phyloP scores from a whole-genome alignment of 192 early-diverging fungal species.

The Backusella tuberculispora region DNA sequence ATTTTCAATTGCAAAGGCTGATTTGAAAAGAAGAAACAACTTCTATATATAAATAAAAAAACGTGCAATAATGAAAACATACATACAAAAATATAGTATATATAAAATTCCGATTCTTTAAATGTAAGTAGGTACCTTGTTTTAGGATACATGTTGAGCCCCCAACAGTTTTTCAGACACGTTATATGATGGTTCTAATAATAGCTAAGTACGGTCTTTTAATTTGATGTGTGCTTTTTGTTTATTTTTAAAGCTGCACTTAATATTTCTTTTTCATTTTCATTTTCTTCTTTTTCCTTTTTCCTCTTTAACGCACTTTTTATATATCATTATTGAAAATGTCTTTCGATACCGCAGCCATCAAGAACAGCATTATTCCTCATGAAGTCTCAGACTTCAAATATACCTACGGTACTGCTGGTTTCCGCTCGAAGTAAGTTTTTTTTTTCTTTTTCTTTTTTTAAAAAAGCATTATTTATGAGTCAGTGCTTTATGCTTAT shows the following conservation, averaged over 20 bases:
- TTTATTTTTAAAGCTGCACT: neutral
- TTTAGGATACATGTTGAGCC: no score
- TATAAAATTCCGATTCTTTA: no score
- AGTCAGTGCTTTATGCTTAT: neutral
- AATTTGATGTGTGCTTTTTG: neutral
- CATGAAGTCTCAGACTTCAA: conserved; percentile 24
- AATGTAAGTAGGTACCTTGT: no score
- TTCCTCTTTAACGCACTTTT: neutral
- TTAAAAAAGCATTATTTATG: neutral
- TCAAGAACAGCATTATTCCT: conserved; percentile 28
- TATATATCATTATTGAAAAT: conserved; percentile 2
- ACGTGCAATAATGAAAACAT: no score
- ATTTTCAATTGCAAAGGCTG: no score
- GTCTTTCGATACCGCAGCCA: conserved; percentile 26
- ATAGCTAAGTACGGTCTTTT: neutral
- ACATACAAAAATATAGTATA: no score
- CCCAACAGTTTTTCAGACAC: no score
- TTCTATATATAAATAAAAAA: no score
- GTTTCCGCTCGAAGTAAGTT: conserved; percentile 91
- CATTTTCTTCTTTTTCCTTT: conserved; percentile 5
- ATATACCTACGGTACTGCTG: conserved; percentile 91
- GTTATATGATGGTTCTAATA: neutral
- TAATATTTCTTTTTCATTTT: neutral
- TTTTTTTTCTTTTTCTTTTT: neutral
- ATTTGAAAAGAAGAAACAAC: no score